A percentile compares a stretch with the other conserved stretches of the same genome.
phyloP scores from a whole-genome alignment of 768 basidiomycete genomes.

The Amanita pseudoporphyria region DNA sequence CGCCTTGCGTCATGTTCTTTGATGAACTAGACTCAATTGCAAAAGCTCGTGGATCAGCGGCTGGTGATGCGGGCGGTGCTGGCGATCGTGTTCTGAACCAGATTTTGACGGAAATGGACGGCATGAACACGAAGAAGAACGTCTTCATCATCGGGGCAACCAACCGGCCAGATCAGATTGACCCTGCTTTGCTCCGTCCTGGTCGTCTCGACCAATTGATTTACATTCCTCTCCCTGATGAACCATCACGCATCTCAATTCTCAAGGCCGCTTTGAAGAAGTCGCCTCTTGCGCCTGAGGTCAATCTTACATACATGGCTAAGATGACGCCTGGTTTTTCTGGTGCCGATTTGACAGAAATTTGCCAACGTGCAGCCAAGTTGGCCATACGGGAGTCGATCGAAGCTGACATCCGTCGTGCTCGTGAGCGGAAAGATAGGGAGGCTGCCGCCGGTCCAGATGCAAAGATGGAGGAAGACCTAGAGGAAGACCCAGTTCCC shows the following conservation, averaged over 20 bases:
- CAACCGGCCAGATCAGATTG: slow-evolving; percentile 94
- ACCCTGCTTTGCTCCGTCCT: slow-evolving; percentile 86
- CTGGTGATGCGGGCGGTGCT: slow-evolving; percentile 91
- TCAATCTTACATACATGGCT: slow-evolving; percentile 80
- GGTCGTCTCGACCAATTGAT: slow-evolving; percentile 99
- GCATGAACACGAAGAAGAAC: slow-evolving; percentile 98
- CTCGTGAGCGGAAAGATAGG: slow-evolving; percentile 72
- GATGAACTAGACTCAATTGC: slow-evolving; percentile 99
- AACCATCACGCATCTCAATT: slow-evolving; percentile 83
- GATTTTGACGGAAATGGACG: slow-evolving; percentile 97
- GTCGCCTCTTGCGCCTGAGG: slow-evolving; percentile 74
- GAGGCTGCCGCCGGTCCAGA: slow-evolving; percentile 70
- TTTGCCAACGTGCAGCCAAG: slow-evolving; percentile 97
- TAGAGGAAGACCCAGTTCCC: slow-evolving; percentile 78
- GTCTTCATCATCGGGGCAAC: slow-evolving; percentile 98
- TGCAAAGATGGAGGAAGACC: slow-evolving; percentile 63
- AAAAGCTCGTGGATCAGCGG: slow-evolving; percentile 77
- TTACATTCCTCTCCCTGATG: slow-evolving; percentile 98
- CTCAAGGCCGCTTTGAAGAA: slow-evolving; percentile 88
- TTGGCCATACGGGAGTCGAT: slow-evolving; percentile 94
- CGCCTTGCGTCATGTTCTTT: slow-evolving; percentile 99
- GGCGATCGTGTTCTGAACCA: slow-evolving; percentile 98
- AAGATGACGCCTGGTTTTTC: slow-evolving; percentile 97
- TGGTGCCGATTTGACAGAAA: slow-evolving; percentile 99
- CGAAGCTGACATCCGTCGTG: slow-evolving; percentile 76